Conservation (phyloP, 257 asterid genomes). For the Prunella vulgaris region DNA sequence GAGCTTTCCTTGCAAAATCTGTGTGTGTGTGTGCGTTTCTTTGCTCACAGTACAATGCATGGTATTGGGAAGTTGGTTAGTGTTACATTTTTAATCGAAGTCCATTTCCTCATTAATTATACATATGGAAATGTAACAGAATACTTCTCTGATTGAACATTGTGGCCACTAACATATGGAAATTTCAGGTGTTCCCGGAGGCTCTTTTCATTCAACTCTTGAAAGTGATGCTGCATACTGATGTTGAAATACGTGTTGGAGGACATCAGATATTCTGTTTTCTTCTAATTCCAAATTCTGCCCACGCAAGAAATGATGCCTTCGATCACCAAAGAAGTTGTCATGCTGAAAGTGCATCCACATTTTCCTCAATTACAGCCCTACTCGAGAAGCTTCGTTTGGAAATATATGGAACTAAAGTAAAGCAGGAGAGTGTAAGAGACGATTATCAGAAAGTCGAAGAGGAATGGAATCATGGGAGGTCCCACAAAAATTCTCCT, state of each 20-base stretch:
- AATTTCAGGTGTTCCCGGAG: slow-evolving; percentile 77
- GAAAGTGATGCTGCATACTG: slow-evolving; percentile 86
- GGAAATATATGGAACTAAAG: slow-evolving; percentile 55
- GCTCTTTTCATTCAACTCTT: slow-evolving; percentile 73
- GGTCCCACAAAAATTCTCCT: slow-evolving; percentile 67
- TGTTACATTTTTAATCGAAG: not conserved
- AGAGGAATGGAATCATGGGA: slow-evolving; percentile 65
- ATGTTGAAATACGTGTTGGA: slow-evolving; percentile 80
- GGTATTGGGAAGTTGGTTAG: not conserved
- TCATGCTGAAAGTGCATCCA: slow-evolving; percentile 64
- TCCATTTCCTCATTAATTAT: not conserved
- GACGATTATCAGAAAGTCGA: slow-evolving; percentile 49
- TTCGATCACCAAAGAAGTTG: slow-evolving; percentile 56
- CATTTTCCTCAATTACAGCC: slow-evolving; percentile 75
- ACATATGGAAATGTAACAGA: not conserved
- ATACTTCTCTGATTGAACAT: not conserved
- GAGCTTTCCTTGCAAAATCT: not conserved
- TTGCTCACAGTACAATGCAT: too few species aligned
- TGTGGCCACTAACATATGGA: not conserved
- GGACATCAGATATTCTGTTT: slow-evolving; percentile 90
- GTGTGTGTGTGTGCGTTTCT: not conserved
- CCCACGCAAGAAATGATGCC: slow-evolving; percentile 55
- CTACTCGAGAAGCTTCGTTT: slow-evolving; percentile 91
- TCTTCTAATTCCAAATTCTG: slow-evolving; percentile 71
- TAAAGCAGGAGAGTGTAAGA: slow-evolving; percentile 36